These are phyloP conservation scores for Leccinum variicolor DNA, from an alignment of 768 basidiomycete species.

Conservation along the genomic window DNA sequence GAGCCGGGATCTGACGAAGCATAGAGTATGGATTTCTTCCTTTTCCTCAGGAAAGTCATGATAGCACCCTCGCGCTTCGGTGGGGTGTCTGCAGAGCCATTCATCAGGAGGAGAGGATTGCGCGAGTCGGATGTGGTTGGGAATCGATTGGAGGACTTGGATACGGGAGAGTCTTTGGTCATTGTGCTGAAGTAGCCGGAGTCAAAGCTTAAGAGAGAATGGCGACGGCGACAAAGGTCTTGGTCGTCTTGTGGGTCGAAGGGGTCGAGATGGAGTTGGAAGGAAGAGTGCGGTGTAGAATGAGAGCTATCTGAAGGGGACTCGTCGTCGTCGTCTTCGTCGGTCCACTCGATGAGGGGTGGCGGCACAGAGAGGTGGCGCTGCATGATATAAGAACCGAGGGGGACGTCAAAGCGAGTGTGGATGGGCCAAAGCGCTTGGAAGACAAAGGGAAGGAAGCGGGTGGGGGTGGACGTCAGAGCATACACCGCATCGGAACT, in stretches of 20 bases:
- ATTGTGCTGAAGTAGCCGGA: constrained; percentile 29
- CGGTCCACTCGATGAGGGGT: constrained; percentile 8
- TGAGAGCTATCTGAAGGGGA: constrained; percentile 7
- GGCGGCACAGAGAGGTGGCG: constrained; percentile 8
- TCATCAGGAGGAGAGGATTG: constrained; percentile 8
- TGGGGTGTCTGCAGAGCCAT: constrained; percentile 1
- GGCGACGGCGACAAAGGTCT: constrained; percentile 11
- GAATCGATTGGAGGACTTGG: constrained; percentile 10
- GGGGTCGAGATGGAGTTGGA: constrained; percentile 5
- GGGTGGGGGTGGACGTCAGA: not conserved
- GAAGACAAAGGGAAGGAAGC: constrained; percentile 12
- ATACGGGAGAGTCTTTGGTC: constrained; percentile 17
- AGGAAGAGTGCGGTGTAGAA: constrained; percentile 23
- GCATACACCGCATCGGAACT: not conserved
- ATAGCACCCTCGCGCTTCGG: constrained; percentile 24
- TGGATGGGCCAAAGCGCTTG: constrained; percentile 14
- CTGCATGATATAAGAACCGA: constrained; percentile 24
- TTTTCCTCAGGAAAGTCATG: constrained; percentile 18
- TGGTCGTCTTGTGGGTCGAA: not conserved
- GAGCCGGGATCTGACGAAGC: constrained; percentile 6
- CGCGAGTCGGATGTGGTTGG: constrained; percentile 12
- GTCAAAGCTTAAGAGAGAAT: constrained; percentile 25
- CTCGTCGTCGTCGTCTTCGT: constrained; percentile 19
- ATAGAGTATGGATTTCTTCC: constrained; percentile 18
- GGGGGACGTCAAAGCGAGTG: constrained; percentile 20